A percentile compares a stretch with the other conserved stretches of the same genome.
Conservation (phyloP, 2,329 filamentous ascomycete species). For the Sclerotinia subarctica region DNA sequence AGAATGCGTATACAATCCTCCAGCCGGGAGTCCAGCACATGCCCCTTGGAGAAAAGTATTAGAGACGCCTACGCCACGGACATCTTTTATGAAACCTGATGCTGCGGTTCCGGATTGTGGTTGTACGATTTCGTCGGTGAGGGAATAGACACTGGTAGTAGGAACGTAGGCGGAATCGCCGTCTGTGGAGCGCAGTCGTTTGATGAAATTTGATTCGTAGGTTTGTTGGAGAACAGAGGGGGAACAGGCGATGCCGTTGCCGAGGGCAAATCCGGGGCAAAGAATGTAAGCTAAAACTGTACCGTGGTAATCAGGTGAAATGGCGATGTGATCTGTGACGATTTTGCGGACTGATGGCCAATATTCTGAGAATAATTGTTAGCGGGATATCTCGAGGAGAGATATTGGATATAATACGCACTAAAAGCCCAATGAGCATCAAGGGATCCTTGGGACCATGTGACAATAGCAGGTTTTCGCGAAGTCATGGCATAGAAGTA, state of each 20-base stretch:
- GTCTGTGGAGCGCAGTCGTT: constrained; percentile 42
- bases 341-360: constrained; percentile 49
- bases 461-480: constrained; percentile 46
- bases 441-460: constrained; percentile 55
- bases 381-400: not conserved
- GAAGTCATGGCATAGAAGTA: constrained; percentile 46
- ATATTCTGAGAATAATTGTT: constrained; percentile 41
- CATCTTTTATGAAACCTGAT: constrained; percentile 45
- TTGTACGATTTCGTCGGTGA: constrained; percentile 51
- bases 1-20: not conserved
- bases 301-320: constrained; percentile 53
- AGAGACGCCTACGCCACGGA: constrained; percentile 2
- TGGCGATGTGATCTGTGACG: constrained; percentile 50
- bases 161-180: constrained; percentile 54
- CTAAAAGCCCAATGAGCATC: constrained; percentile 55
- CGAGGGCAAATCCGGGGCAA: constrained; percentile 23
- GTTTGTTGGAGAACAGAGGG: constrained; percentile 42
- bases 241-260: not conserved
- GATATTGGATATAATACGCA: not conserved
- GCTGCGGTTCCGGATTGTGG: constrained; percentile 47
- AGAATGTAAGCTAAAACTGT: constrained; percentile 41
- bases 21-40: constrained; percentile 7
- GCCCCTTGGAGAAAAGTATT: constrained; percentile 15
- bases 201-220: constrained; percentile 45
- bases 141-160: constrained; percentile 52